phyloP scores from a whole-genome alignment of 1,284 basidiomycete species.

The Ustilago crameri region DNA sequence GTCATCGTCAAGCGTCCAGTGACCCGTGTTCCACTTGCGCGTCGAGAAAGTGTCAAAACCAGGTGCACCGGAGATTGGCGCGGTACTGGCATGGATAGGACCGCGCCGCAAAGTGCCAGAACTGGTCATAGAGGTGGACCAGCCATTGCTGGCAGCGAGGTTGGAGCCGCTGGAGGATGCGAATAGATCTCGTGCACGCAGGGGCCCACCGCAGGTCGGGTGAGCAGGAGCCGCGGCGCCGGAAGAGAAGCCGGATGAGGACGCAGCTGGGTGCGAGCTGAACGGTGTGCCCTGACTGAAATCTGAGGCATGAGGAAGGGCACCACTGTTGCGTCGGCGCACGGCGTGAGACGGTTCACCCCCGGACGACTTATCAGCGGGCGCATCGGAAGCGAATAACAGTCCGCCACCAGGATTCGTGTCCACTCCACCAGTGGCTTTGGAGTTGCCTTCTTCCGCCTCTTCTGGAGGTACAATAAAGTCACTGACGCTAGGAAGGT shows the following conservation, averaged over 20 bases:
- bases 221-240: slow-evolving; percentile 28
- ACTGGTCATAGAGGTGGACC: slow-evolving; percentile 4
- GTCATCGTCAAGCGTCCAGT: slow-evolving; percentile 55
- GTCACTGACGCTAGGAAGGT: slow-evolving; percentile 51
- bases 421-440: slow-evolving; percentile 9
- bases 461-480: slow-evolving; percentile 48
- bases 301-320: slow-evolving; percentile 38
- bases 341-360: neutral
- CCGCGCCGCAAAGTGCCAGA: slow-evolving; percentile 27
- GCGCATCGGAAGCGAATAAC: slow-evolving; percentile 28
- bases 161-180: slow-evolving; percentile 6
- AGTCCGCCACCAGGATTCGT: slow-evolving; percentile 40
- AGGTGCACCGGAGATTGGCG: slow-evolving; percentile 60
- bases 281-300: slow-evolving; percentile 46
- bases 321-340: slow-evolving; percentile 9
- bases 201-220: slow-evolving; percentile 7
- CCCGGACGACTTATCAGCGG: neutral
- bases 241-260: slow-evolving; percentile 23
- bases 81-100: slow-evolving; percentile 23
- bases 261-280: slow-evolving; percentile 8
- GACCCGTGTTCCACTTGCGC: slow-evolving; percentile 62
- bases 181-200: slow-evolving; percentile 40
- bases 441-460: slow-evolving; percentile 11
- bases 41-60: slow-evolving; percentile 53
- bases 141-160: neutral